Conservation (phyloP, 2,329 filamentous ascomycete species). For the Claviceps maximensis region DNA sequence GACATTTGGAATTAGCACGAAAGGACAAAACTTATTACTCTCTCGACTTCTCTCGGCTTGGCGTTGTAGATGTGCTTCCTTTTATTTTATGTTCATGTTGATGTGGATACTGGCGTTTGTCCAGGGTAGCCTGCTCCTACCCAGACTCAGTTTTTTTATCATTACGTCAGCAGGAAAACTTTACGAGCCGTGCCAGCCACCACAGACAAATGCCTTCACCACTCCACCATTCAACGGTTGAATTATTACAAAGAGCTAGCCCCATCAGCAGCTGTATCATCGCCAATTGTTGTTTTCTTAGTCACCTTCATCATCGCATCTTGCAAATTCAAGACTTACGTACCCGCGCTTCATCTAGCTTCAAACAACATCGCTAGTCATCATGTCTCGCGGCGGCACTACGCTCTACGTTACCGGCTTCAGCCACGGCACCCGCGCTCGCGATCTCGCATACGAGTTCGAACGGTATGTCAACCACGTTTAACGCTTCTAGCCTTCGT, state of each 20-base stretch:
- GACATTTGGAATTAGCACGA: not conserved
- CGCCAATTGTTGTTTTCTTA: not conserved
- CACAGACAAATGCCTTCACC: slow-evolving; percentile 1
- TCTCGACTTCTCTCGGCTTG: not conserved
- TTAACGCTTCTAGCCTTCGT: slow-evolving; percentile 26
- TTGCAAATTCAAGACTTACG: slow-evolving; percentile 4
- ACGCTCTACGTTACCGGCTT: slow-evolving; percentile 99
- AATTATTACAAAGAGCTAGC: slow-evolving; percentile 1
- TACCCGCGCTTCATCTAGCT: slow-evolving; percentile 1
- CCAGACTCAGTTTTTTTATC: not conserved
- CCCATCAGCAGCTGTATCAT: slow-evolving; percentile 4
- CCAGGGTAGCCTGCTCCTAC: not conserved
- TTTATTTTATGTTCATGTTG: too few relatives aligned
- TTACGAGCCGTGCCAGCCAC: slow-evolving; percentile 4
- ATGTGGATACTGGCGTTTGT: not conserved
- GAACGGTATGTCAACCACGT: slow-evolving; percentile 85
- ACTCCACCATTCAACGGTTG: slow-evolving; percentile 3
- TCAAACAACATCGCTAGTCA: slow-evolving; percentile 12
- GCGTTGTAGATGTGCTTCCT: too few relatives aligned
- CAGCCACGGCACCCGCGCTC: slow-evolving; percentile 93
- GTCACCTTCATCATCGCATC: not conserved
- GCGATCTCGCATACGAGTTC: slow-evolving; percentile 99
- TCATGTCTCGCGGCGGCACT: slow-evolving; percentile 84
- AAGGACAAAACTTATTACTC: not conserved
- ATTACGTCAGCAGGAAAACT: slow-evolving; percentile 13